These are phyloP conservation scores for Komagataella ulmi DNA, from an alignment of 805 yeast species.

Conservation along the genomic window DNA sequence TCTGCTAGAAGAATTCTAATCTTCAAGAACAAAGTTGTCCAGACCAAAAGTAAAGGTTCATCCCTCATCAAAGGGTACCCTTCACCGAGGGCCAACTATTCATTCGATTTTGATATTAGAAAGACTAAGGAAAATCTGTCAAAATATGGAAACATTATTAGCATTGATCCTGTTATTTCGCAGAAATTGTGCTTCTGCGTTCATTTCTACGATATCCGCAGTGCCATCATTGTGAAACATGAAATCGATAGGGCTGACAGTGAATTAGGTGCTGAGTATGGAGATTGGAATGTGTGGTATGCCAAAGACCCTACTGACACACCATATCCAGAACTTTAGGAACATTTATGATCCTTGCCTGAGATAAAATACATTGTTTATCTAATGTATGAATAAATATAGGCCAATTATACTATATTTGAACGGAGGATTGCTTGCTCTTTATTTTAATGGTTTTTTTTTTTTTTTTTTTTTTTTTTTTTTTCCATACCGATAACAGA, in stretches of 20 bases:
- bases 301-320: conserved; percentile 55
- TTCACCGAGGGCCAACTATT: conserved; percentile 25
- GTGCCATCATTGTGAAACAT: conserved; percentile 47
- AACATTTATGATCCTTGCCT: not conserved
- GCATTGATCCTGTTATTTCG: conserved; percentile 54
- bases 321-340: conserved; percentile 22
- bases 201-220: conserved; percentile 41
- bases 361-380: too few relatives aligned
- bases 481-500: too few relatives aligned
- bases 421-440: too few relatives aligned
- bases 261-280: conserved; percentile 28
- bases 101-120: conserved; percentile 30
- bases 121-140: conserved; percentile 35
- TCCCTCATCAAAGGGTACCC: conserved; percentile 19
- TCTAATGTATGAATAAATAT: too few relatives aligned
- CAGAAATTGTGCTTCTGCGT: conserved; percentile 48
- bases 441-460: too few relatives aligned
- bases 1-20: conserved; percentile 48
- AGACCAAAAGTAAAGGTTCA: conserved; percentile 8
- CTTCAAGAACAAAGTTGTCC: conserved; percentile 22
- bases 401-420: too few relatives aligned
- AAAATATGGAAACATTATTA: conserved; percentile 45
- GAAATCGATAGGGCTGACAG: conserved; percentile 24
- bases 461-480: too few relatives aligned
- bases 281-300: conserved; percentile 52